Evolutionary conservation across 345 rosid genomes (phyloP).

Genomic region (Aethionema arabicum): DNA sequence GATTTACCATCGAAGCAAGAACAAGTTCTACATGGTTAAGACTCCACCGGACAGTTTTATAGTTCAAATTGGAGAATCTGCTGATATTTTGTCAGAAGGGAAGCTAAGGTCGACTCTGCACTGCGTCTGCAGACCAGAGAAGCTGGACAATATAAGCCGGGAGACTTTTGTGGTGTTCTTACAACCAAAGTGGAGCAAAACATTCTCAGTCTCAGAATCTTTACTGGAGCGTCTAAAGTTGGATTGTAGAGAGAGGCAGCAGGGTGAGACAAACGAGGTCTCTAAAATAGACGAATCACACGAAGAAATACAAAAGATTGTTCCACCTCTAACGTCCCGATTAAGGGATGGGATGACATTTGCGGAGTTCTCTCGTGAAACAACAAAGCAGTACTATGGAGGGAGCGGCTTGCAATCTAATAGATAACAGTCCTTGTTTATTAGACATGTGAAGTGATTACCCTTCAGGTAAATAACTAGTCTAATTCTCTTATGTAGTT

Average conservation of each 20-base stretch:
- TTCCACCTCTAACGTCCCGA: slow-evolving; percentile 72
- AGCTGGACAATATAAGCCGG: slow-evolving; percentile 58
- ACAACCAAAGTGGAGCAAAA: slow-evolving; percentile 85
- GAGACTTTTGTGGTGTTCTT: slow-evolving; percentile 78
- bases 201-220: slow-evolving; percentile 51
- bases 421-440: slow-evolving; percentile 31
- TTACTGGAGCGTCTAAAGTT: slow-evolving; percentile 32
- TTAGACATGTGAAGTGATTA: background rate
- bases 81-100: slow-evolving; percentile 73
- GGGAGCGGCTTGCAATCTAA: slow-evolving; percentile 79
- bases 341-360: slow-evolving; percentile 88
- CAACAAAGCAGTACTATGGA: slow-evolving; percentile 86
- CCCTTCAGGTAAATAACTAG: background rate
- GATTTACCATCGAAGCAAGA: slow-evolving; percentile 58
- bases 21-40: slow-evolving; percentile 57
- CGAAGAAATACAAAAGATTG: slow-evolving; percentile 43
- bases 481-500: slow-evolving; percentile 13
- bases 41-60: slow-evolving; percentile 71
- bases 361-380: slow-evolving; percentile 79
- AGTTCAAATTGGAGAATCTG: slow-evolving; percentile 88
- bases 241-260: slow-evolving; percentile 23
- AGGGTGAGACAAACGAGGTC: slow-evolving; percentile 20
- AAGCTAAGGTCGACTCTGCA: slow-evolving; percentile 78
- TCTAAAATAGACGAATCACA: slow-evolving; percentile 27
- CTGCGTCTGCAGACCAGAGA: slow-evolving; percentile 61